Base-by-base conservation (phyloP, 2,329 filamentous ascomycete species). In the Exophiala mesophila region DNA sequence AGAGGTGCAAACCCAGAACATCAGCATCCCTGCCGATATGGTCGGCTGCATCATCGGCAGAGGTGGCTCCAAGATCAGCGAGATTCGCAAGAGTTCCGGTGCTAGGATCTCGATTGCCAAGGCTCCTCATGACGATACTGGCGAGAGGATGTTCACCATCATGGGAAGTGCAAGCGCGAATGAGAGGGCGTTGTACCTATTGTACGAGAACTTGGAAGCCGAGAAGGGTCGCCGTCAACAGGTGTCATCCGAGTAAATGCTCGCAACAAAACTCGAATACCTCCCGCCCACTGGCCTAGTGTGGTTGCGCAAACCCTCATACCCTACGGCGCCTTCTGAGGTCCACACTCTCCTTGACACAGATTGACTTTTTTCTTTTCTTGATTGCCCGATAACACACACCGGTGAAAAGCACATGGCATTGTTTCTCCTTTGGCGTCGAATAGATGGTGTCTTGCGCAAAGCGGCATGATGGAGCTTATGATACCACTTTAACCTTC, bases 101-200 rank as follows among this genome's bases (percentile, higher is more conserved):
- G 92, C 92, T 49, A 85, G 90, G 59, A 98, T 98, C 69, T 96
- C 89, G 33, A 97, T 97, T 65, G 90, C 90, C 57, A 97, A 96
- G 75, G 82, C 89, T 34, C 88, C 92, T 43, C 92, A 98, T 61
- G 92, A 98, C 58, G 92, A 97, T 56, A 94, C 88, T 47, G 92
- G 92, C 55, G 92, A 98, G 76, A 83, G 92, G 59, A 98, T 98
- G 92, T 98, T 98, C 72, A 98, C 92, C 61, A 98, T 98, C 64
- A 96, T 94, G 78, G 92, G 92, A 55, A 94, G 86, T 48, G 83
- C 87, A 47, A 84, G 83, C 69, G 88, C 88, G 53, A 98, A 98
- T 59, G 92, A 98, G 70, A 90, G 88, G 57, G 92, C 92, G 3
- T 76, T 98, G 19, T 96, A 95, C 68, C 81, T 98, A 40, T 75